phyloP scores from a whole-genome alignment of 345 rosid genomes.

The Adansonia digitata region DNA sequence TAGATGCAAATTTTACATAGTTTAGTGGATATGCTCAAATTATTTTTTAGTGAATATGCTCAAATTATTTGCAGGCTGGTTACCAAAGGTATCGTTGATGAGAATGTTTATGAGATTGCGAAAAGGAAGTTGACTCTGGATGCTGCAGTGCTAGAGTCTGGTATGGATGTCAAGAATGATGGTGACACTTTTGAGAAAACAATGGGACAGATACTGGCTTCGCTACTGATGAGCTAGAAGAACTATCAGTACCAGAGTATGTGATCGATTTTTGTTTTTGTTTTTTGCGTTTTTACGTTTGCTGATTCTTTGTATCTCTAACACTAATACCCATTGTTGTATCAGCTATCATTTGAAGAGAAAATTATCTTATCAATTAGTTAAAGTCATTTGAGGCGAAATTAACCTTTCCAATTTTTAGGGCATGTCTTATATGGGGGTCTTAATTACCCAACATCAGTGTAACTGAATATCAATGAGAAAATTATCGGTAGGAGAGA shows the following conservation, averaged over 20 bases:
- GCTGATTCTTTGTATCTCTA: not conserved
- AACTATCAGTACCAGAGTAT: not conserved
- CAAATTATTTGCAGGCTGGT: conserved; percentile 52
- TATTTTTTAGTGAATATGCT: conserved; percentile 7
- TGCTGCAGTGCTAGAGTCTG: conserved; percentile 89
- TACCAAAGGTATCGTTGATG: conserved; percentile 86
- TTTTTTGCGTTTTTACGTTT: not conserved
- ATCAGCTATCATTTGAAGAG: conserved; percentile 10
- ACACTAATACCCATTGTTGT: conserved; percentile 4
- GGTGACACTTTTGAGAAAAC: conserved; percentile 64
- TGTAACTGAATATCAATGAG: not conserved
- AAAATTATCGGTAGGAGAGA: not conserved
- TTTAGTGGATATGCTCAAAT: conserved; percentile 2
- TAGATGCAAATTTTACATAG: not conserved
- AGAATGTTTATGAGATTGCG: conserved; percentile 88
- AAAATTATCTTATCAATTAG: not conserved
- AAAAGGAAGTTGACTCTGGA: conserved; percentile 75
- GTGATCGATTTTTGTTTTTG: not conserved
- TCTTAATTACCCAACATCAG: not conserved
- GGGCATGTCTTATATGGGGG: not conserved
- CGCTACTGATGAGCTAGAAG: conserved; percentile 60
- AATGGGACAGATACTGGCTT: conserved; percentile 85
- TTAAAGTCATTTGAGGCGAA: not conserved
- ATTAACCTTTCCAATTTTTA: not conserved
- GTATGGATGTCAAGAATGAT: conserved; percentile 50